Conservation (phyloP, 1,284 basidiomycete genomes). For the Cryptococcus sp. region DNA sequence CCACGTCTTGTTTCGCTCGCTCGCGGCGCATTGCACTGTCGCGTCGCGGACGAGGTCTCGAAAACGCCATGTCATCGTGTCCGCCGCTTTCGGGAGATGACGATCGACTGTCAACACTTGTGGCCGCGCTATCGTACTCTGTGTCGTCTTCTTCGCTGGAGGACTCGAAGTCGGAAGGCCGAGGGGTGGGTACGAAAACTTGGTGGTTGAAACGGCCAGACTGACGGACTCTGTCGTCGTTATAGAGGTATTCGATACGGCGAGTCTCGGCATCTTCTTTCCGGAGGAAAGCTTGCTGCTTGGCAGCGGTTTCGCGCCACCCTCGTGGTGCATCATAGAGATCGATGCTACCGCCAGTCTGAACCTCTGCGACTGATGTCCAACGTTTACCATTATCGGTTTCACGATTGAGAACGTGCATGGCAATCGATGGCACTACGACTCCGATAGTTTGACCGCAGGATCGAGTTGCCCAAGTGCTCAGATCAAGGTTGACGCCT, state of each 20-base stretch:
- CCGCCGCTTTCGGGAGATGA: slow-evolving; percentile 1
- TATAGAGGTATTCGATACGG: slow-evolving; percentile 60
- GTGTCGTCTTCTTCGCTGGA: not conserved
- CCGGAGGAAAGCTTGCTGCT: slow-evolving; percentile 65
- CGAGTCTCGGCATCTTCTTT: slow-evolving; percentile 66
- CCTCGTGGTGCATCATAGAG: slow-evolving; percentile 62
- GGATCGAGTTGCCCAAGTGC: slow-evolving; percentile 64
- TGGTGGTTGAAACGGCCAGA: slow-evolving; percentile 22
- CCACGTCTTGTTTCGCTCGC: not conserved
- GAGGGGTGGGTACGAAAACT: slow-evolving; percentile 32
- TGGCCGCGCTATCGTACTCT: not conserved
- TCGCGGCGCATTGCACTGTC: not conserved
- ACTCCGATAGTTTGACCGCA: slow-evolving; percentile 41
- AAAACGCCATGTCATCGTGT: not conserved
- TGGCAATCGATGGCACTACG: slow-evolving; percentile 15
- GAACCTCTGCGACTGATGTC: slow-evolving; percentile 62
- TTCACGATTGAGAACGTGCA: slow-evolving; percentile 16
- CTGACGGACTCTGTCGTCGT: slow-evolving; percentile 16
- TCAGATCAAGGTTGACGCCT: slow-evolving; percentile 64
- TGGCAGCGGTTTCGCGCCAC: slow-evolving; percentile 55
- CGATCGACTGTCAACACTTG: not conserved
- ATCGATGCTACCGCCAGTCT: slow-evolving; percentile 61
- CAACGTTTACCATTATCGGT: slow-evolving; percentile 49
- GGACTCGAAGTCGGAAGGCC: not conserved
- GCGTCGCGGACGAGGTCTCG: not conserved